Evolutionary conservation across 352 stramenopile genomes (phyloP).

Genomic region (Plasmopara viticola): DNA sequence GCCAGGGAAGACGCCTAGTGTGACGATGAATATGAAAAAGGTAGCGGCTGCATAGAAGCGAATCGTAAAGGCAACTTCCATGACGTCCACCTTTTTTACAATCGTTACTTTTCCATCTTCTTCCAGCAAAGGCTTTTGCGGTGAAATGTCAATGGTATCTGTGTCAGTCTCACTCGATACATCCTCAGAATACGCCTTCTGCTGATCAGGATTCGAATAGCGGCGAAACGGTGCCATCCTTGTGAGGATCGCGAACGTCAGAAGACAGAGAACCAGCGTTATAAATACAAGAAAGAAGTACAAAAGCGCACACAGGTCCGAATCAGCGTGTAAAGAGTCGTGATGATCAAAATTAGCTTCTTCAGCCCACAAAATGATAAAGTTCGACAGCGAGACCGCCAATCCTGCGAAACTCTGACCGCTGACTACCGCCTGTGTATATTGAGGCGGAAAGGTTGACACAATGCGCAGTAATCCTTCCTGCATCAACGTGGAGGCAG

Average conservation of each 20-base stretch:
- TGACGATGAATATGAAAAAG: constrained; percentile 78
- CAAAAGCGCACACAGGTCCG: constrained; percentile 60
- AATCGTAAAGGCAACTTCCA: constrained; percentile 54
- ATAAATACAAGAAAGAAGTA: constrained; percentile 78
- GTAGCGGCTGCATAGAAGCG: constrained; percentile 47
- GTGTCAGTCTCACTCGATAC: constrained; percentile 26
- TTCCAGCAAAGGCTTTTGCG: constrained; percentile 22
- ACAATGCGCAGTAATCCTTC: constrained; percentile 73
- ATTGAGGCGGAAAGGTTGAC: constrained; percentile 63
- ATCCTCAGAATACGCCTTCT: constrained; percentile 27
- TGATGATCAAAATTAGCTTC: constrained; percentile 18
- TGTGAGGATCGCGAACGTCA: constrained; percentile 52
- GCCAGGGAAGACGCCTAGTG: constrained; percentile 66
- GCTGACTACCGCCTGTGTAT: constrained; percentile 72
- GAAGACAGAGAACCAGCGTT: constrained; percentile 44
- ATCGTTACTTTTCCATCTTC: neutral
- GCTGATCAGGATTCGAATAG: constrained; percentile 49
- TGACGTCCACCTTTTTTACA: constrained; percentile 34
- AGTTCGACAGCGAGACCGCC: constrained; percentile 63
- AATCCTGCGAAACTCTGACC: constrained; percentile 73
- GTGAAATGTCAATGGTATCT: constrained; percentile 31
- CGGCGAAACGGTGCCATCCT: constrained; percentile 59
- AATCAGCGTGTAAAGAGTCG: constrained; percentile 28
- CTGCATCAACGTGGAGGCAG: constrained; percentile 71
- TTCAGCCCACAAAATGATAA: constrained; percentile 55